Percentiles rank a stretch among this genome's conserved stretches.
phyloP scores from a whole-genome alignment of 1,284 basidiomycete species.

The Sporisorium iseilematis-ciliati region DNA sequence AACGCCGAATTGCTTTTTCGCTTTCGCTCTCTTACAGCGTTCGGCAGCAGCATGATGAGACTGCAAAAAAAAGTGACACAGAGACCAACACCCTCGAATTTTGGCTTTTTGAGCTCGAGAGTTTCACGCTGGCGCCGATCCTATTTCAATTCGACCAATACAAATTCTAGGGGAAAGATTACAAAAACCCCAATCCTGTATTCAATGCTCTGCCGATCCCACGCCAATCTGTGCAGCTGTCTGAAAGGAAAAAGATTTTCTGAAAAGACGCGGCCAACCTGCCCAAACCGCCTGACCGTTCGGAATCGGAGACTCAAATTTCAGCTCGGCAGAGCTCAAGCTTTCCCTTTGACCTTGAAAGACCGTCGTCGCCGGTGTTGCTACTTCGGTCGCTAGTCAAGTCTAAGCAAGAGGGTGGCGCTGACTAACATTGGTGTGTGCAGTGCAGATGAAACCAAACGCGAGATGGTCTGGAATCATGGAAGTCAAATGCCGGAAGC shows the following conservation, averaged over 20 bases:
- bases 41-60: background rate
- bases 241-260: no score
- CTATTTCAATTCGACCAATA: constrained; percentile 2
- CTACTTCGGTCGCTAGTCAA: no score
- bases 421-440: constrained; percentile 5
- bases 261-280: no score
- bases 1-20: no score
- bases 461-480: background rate
- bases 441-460: constrained; percentile 6
- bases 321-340: background rate
- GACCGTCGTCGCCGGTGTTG: background rate
- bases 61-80: constrained; percentile 7
- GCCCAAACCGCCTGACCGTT: no score
- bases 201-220: constrained; percentile 8
- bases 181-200: background rate
- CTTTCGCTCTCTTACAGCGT: background rate
- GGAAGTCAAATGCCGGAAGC: no score
- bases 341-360: background rate
- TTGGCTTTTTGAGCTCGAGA: no score
- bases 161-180: background rate
- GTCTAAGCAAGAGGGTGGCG: constrained; percentile 1
- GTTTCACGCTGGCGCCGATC: constrained; percentile 15
- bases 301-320: background rate
- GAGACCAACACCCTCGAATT: constrained; percentile 8
- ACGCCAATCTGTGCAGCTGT: constrained; percentile 18